Base-by-base conservation (phyloP, 1,139 yeast genomes). In the Diutina siamensis region DNA sequence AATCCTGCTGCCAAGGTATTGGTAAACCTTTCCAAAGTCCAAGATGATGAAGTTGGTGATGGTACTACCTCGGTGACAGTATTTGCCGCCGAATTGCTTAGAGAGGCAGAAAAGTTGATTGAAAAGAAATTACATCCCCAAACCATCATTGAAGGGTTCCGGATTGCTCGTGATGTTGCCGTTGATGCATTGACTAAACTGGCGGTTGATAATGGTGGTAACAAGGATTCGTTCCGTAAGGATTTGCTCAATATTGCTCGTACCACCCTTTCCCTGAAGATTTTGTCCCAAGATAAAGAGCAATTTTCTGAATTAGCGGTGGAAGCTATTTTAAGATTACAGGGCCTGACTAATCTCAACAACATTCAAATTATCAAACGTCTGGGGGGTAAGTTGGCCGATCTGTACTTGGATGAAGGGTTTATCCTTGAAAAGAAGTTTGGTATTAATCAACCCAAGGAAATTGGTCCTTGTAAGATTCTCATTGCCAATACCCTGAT, bases 61-160 rank as follows among this genome's bases (percentile, higher is more conserved):
- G 99, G 99, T 53, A 92, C 99, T 44, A 92, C 99, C 1, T 86
- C 96, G n/a, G 99, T 92, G 32, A 88, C 97, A 0, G 97, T 92
- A 13, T 70, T 92, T 48, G 78, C 94, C 4, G 92, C 97, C 13
- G 98, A 92, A 64, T 72, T 92, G 50, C 73, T 92, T 54, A 79
- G 95, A 60, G 97, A 94, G 66, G 97, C 98, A 32, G 98, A 94
- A 65, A 82, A 82, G 61, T 76, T 92, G 53, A 83, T 92, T 48
- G 96, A 88, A 53, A 85, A 83, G 61, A 89, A 84, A 62, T 92
- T 92, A 50, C 98, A 94, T 64, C 98, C 99, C 32, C 98, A 92
- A 65, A 92, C 97, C 2, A 89, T 92, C 57, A 88, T 92, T 55
- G 96, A 88, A 63, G 99, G 99, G 48, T 92, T 74, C 64, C 75